phyloP scores from a whole-genome alignment of 805 yeast species.

The Candida verbasci region DNA sequence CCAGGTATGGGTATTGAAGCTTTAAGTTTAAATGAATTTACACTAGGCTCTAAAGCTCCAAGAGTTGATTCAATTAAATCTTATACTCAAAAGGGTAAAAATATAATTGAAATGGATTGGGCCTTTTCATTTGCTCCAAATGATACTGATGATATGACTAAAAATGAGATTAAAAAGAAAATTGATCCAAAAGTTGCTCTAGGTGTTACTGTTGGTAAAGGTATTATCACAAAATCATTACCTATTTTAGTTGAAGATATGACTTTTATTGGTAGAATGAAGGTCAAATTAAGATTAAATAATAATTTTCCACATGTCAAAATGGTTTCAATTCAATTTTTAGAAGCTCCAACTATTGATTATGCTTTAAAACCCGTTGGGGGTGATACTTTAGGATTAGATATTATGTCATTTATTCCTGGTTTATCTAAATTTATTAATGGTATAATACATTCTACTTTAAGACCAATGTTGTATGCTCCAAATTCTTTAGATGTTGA shows the following conservation, averaged over 20 bases:
- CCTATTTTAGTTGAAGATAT: conserved; percentile 81
- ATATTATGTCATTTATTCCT: conserved; percentile 79
- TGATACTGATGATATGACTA: conserved; percentile 81
- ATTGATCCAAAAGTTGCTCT: conserved; percentile 77
- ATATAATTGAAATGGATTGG: conserved; percentile 80
- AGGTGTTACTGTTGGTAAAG: conserved; percentile 79
- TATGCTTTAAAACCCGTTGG: conserved; percentile 83
- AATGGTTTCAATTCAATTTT: conserved; percentile 62
- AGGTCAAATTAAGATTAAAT: conserved; percentile 56
- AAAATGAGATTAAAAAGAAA: conserved; percentile 63
- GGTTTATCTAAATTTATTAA: conserved; percentile 73
- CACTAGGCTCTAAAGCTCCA: conserved; percentile 79
- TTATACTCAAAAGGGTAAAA: conserved; percentile 63
- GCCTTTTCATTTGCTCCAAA: conserved; percentile 75
- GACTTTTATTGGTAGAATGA: conserved; percentile 68
- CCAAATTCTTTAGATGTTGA: conserved; percentile 77
- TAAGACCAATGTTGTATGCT: conserved; percentile 76
- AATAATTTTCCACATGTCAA: conserved; percentile 76
- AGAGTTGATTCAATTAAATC: conserved; percentile 67
- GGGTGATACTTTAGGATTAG: conserved; percentile 84
- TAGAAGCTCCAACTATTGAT: conserved; percentile 76
- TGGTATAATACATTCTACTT: conserved; percentile 60
- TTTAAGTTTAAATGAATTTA: conserved; percentile 68
- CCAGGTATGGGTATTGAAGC: conserved; percentile 84
- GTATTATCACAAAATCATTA: conserved; percentile 67